Base-by-base conservation (phyloP, 352 stramenopile species). In the Globisporangium cederbergense region DNA sequence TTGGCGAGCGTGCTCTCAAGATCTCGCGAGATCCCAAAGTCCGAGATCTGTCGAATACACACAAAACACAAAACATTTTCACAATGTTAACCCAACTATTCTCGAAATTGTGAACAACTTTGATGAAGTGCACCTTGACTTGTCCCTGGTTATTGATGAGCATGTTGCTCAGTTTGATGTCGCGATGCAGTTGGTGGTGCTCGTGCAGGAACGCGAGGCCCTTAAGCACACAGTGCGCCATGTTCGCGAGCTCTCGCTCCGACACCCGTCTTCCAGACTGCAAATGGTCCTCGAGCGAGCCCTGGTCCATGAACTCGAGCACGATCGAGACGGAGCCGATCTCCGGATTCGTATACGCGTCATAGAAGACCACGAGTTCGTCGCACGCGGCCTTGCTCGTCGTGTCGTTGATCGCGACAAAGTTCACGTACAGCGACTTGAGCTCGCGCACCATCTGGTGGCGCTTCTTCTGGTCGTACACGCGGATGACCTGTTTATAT, bases 131-230 rank as follows among this genome's bases (percentile, higher is more conserved):
- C 46, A 88, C 78, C 75, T 95, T 95, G 60, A 93, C 83, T 64
- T 88, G 68, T 0, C 84, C 83, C 42, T 78, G 67, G 20, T 83
- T 75, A 68, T 97, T 97, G 45, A 98, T 85, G 10, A 98, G 83
- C 73, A 98, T 92, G 75, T 98, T 98, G 64, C 88, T 96, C 20
- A 96, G 89, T 64, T 98, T 98, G 67, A 98, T 97, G 43, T 98
- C 95, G 45, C 95, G 86, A 66, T 98, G 95, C 6, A 98, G 65
- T 40, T 97, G 90, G 46, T 95, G 85, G 57, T 92, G 79, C 34
- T 90, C 77, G 62, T 98, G 92, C 38, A 98, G 62, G 63, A 96
- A 98, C 0, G 73, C 73, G 2, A 98, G 73, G 0, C 91, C 93
- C 57, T 88, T 81, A 4, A 98, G 73, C 4, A 79, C 88, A 38